Percentiles rank a stretch among this genome's conserved stretches.
Evolutionary conservation across 148 eudicot species (phyloP).

Genomic region (Fagopyrum tataricum): DNA sequence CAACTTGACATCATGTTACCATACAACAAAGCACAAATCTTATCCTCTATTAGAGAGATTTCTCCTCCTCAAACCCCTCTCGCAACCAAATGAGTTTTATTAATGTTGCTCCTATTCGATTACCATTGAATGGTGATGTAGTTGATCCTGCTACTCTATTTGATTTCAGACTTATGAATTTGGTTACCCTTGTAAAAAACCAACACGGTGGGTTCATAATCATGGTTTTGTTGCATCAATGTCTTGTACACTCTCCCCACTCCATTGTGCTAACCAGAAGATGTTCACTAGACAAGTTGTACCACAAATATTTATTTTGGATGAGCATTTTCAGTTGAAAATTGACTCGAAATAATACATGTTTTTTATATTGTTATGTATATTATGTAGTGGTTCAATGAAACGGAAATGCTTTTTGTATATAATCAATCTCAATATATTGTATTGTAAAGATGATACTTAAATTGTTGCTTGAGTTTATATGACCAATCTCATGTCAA

Average conservation of each 20-base stretch:
- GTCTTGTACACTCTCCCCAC: neutral
- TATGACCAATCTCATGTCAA: no score
- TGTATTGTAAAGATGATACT: no score
- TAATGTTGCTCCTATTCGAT: no score
- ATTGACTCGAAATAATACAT: neutral
- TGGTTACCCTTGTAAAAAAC: no score
- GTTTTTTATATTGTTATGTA: neutral
- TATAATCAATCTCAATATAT: neutral
- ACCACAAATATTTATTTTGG: neutral
- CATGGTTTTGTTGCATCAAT: neutral
- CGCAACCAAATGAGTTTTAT: slow-evolving; percentile 10
- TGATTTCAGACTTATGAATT: no score
- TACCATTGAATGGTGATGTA: no score
- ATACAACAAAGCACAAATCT: no score
- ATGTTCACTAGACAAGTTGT: neutral
- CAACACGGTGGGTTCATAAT: no score
- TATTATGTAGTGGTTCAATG: slow-evolving; percentile 5
- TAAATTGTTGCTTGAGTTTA: no score
- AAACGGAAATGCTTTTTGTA: neutral
- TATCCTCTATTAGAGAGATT: no score
- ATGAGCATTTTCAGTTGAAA: neutral
- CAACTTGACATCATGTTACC: no score
- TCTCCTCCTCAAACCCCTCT: neutral
- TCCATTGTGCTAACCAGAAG: neutral
- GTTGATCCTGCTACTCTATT: no score